Evolutionary conservation across 352 stramenopile genomes (phyloP), one percentile per base, ranked within the genome.

Genomic region (Elongisporangium anandrum): DNA sequence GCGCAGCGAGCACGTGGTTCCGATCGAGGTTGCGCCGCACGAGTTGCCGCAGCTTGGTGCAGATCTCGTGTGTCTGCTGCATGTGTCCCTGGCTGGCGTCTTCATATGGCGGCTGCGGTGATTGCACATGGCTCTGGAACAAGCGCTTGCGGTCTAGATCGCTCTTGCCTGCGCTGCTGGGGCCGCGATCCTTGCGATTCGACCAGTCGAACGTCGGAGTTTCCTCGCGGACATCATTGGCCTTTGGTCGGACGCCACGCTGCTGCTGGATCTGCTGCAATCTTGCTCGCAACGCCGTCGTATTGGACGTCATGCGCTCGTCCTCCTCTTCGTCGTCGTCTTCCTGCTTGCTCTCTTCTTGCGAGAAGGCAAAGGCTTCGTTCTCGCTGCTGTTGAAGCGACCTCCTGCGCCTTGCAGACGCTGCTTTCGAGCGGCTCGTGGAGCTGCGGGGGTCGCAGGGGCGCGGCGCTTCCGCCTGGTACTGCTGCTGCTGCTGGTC

Each of bases 1-100:
- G 70, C 58, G 85, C 83, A 4, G 79, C 72, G 0, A 54, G 53
- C 20, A 73, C 61, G 48, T 90, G 81, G 20, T 90, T 80, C 50
- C 79, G 69, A 20, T 74, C 66, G 9, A 71, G 61, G 62, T 75
- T 91, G 50, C 65, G 72, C 17, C 57, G 68, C 10, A 88, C 78
- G 15, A 86, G 65, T 19, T 57, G 54, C 47, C 77, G 68, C 23
- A 90, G 69, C 56, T 70, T 76, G 5, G 64, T 41, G 10, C 77
- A 39, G 12, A 59, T 64, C 7, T n/a, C 22, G 4, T 61, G 17
- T 49, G 50, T 58, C n/a, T 23, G 52, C 17, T 63, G 56, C 22
- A 53, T 26, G 3, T 52, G 56, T 3, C 51, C 50, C 17, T 56
- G 50, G 0, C 23, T 54, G 4, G 34, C 47, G 5, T 5, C 52